phyloP scores from a whole-genome alignment of 345 rosid genomes.

The Dipteronia dyeriana region DNA sequence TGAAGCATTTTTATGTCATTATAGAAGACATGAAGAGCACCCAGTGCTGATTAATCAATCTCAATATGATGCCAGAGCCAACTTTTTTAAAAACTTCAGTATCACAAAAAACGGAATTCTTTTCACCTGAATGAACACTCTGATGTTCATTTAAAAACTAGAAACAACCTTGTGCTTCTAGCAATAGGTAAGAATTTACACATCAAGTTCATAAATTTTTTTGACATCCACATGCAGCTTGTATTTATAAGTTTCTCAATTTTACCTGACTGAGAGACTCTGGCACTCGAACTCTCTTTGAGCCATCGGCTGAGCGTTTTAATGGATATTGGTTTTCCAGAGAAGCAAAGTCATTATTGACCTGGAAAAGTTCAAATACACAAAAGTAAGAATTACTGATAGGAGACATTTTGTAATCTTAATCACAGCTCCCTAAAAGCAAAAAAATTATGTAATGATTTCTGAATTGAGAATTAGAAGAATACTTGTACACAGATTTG shows the following conservation, averaged over 20 bases:
- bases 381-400: not conserved
- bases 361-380: slow-evolving; percentile 40
- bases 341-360: slow-evolving; percentile 35
- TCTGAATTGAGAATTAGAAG: not conserved
- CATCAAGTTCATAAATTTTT: not conserved
- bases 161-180: not conserved
- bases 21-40: not conserved
- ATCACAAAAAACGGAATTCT: not conserved
- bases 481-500: not conserved
- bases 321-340: slow-evolving; percentile 57
- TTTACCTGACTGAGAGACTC: slow-evolving; percentile 59
- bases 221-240: not conserved
- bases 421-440: not conserved
- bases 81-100: not conserved
- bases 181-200: not conserved
- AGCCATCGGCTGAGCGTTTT: slow-evolving; percentile 86
- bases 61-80: not conserved
- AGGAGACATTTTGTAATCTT: not conserved
- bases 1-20: not conserved
- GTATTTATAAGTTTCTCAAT: not conserved
- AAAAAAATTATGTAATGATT: not conserved
- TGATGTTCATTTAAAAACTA: not conserved
- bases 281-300: slow-evolving; percentile 79
- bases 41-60: not conserved
- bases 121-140: not conserved